phyloP scores from a whole-genome alignment of 176 grass and related monocot species.

The Panicum miliaceum region DNA sequence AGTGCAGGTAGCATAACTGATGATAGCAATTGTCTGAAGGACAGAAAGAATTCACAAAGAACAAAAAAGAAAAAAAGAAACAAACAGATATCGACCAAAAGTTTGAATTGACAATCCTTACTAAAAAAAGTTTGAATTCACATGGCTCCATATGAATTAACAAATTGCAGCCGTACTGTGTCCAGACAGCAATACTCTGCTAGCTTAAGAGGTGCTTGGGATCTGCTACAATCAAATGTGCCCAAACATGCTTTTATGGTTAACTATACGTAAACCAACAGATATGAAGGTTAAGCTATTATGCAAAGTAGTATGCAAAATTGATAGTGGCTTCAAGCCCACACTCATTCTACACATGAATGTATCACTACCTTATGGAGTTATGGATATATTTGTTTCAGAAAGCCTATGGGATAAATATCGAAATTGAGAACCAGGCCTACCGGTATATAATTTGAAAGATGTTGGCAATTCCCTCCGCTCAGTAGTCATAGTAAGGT shows the following conservation, averaged over 20 bases:
- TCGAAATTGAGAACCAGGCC: slow-evolving; percentile 27
- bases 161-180: background rate
- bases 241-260: background rate
- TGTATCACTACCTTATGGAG: background rate
- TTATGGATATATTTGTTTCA: slow-evolving; percentile 2
- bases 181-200: no score
- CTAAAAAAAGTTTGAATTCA: no score
- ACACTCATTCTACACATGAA: background rate
- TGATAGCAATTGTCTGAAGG: background rate
- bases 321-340: background rate
- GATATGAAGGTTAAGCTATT: background rate
- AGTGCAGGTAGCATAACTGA: background rate
- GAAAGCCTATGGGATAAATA: slow-evolving; percentile 4
- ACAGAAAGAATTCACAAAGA: background rate
- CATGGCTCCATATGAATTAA: slow-evolving; percentile 7
- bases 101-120: background rate
- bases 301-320: background rate
- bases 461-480: slow-evolving; percentile 82
- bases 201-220: background rate
- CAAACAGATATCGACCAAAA: background rate
- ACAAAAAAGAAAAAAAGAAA: no score
- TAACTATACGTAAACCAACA: background rate
- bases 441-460: slow-evolving; percentile 96
- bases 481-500: slow-evolving; percentile 72
- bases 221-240: background rate